Conservation (phyloP, 306 rosid genomes). For the Ceratonia siliqua region DNA sequence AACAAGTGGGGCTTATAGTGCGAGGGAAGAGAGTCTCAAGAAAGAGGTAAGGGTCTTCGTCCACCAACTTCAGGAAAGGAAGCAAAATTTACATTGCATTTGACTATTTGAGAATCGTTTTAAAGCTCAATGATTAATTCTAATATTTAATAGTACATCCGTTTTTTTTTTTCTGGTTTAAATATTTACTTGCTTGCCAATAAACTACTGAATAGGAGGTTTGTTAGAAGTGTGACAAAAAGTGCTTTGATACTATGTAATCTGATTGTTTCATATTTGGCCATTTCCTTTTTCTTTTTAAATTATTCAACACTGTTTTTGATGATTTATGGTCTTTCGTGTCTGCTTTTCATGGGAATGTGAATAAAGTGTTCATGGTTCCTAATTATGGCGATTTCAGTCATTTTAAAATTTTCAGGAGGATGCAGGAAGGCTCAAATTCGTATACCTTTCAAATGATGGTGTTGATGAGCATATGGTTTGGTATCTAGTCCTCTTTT, state of each 20-base stretch:
- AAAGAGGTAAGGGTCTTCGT: conserved; percentile 56
- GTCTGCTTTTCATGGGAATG: background rate
- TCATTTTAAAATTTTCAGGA: conserved; percentile 51
- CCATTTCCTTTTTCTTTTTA: background rate
- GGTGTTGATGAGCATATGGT: conserved; percentile 90
- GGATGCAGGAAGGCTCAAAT: conserved; percentile 86
- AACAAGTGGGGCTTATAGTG: conserved; percentile 93
- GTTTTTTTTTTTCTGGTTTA: background rate
- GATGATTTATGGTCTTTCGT: background rate
- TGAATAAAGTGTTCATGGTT: background rate
- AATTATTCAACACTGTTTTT: background rate
- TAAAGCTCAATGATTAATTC: background rate
- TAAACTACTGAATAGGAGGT: background rate
- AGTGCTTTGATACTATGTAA: background rate
- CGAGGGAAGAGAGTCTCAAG: conserved; percentile 85
- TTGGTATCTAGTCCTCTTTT: conserved; percentile 62
- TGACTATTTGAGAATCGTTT: background rate
- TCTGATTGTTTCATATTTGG: background rate
- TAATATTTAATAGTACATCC: background rate
- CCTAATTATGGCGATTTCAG: conserved; percentile 4
- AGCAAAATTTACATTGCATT: background rate
- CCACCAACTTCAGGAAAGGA: background rate
- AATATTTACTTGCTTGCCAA: conserved; percentile 4
- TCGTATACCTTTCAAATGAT: conserved; percentile 75
- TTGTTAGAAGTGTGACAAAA: background rate